phyloP scores from a whole-genome alignment of 306 rosid genomes.

The Nissolia schottii region DNA sequence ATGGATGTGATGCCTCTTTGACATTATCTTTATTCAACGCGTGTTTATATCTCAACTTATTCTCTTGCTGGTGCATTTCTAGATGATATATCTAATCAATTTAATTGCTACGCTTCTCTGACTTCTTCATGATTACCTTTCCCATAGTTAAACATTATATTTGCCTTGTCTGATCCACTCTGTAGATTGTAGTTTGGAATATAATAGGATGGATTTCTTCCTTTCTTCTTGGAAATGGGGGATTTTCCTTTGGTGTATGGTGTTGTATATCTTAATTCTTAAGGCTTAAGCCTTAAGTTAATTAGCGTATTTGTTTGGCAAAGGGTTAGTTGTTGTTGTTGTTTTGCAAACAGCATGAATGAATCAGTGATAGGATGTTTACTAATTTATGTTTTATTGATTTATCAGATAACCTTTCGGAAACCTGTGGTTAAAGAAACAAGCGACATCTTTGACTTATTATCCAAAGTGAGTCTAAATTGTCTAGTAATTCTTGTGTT shows the following conservation, averaged over 20 bases:
- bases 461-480: constrained; percentile 58
- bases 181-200: constrained; percentile 4
- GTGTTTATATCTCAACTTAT: not conserved
- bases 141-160: not conserved
- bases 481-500: constrained; percentile 4
- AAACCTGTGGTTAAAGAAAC: constrained; percentile 44
- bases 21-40: not conserved
- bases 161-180: not conserved
- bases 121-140: not conserved
- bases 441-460: constrained; percentile 29
- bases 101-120: too few species aligned
- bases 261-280: constrained; percentile 7
- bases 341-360: not conserved
- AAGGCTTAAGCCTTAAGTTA: too few species aligned
- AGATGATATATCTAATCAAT: not conserved
- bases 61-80: not conserved
- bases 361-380: not conserved
- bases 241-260: not conserved
- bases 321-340: not conserved
- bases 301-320: too few species aligned
- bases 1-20: not conserved
- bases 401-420: constrained; percentile 55
- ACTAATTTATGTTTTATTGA: constrained; percentile 29
- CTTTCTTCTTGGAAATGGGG: not conserved
- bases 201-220: not conserved